Evolutionary conservation across 148 eudicot genomes (phyloP).

Genomic region (Gaultheria prostrata): DNA sequence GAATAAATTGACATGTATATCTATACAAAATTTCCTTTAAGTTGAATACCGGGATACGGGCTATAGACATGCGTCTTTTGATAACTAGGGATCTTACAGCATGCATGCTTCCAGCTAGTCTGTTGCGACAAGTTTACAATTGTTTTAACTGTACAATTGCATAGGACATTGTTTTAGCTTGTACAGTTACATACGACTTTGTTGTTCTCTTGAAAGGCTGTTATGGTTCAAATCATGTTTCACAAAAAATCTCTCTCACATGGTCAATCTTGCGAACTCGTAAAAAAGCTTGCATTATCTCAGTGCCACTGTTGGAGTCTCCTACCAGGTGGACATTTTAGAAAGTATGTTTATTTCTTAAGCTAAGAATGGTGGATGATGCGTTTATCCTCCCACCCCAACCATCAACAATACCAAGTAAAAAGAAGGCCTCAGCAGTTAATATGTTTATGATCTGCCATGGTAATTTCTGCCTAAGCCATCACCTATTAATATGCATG

Average conservation of each 20-base stretch:
- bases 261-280: not conserved
- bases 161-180: not conserved
- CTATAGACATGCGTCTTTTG: not conserved
- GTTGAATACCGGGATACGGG: not conserved
- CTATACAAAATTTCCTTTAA: not conserved
- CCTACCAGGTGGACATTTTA: not conserved
- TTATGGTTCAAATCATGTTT: not conserved
- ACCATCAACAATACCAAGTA: not conserved
- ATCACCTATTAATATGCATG: not conserved
- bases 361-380: not conserved
- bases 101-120: not conserved
- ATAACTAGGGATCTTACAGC: not conserved
- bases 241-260: not conserved
- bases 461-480: not conserved
- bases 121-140: not conserved
- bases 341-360: not conserved
- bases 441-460: not conserved
- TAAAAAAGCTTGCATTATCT: not conserved
- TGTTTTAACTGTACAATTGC: not conserved
- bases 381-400: not conserved
- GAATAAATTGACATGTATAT: not conserved
- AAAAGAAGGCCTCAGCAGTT: not conserved
- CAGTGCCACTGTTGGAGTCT: not conserved
- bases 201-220: constrained; percentile 6
- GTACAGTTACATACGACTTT: not conserved